Evolutionary conservation across 2,329 filamentous ascomycete species (phyloP).

Genomic region (Ophiostoma montium): DNA sequence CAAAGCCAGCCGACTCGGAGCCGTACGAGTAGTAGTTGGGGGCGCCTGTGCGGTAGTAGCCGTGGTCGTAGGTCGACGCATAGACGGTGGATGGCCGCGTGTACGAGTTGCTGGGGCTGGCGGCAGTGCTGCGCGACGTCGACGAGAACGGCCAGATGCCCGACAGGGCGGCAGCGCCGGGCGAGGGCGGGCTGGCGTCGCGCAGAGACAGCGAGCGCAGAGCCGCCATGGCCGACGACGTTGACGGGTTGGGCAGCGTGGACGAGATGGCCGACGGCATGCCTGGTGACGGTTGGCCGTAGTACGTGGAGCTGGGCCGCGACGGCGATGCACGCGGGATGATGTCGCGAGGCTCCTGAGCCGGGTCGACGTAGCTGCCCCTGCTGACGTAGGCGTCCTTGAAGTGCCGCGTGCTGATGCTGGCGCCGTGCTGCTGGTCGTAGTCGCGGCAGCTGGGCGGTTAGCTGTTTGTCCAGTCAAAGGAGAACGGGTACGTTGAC

Average conservation of each 20-base stretch:
- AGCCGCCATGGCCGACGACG: conserved; percentile 38
- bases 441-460: conserved; percentile 35
- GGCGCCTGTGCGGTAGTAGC: conserved; percentile 23
- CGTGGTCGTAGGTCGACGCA: conserved; percentile 39
- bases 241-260: conserved; percentile 26
- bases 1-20: conserved; percentile 19
- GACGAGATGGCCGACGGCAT: conserved; percentile 25
- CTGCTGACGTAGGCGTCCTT: conserved; percentile 8
- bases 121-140: conserved; percentile 28
- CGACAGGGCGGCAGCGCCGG: conserved; percentile 22
- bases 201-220: conserved; percentile 40
- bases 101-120: conserved; percentile 36
- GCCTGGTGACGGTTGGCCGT: conserved; percentile 33
- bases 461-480: neutral
- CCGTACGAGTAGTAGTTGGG: conserved; percentile 25
- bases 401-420: conserved; percentile 12
- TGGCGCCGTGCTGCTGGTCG: conserved; percentile 28
- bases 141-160: conserved; percentile 40
- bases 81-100: conserved; percentile 29
- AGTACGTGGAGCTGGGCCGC: conserved; percentile 39
- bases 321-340: conserved; percentile 50
- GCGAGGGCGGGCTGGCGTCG: conserved; percentile 41
- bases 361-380: neutral
- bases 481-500: conserved; percentile 17
- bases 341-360: conserved; percentile 43